Percentiles rank a stretch among this genome's conserved stretches.
These are phyloP conservation scores for Plenodomus tracheiphilus DNA, from an alignment of 2,329 filamentous ascomycete genomes.

Conservation along the genomic window DNA sequence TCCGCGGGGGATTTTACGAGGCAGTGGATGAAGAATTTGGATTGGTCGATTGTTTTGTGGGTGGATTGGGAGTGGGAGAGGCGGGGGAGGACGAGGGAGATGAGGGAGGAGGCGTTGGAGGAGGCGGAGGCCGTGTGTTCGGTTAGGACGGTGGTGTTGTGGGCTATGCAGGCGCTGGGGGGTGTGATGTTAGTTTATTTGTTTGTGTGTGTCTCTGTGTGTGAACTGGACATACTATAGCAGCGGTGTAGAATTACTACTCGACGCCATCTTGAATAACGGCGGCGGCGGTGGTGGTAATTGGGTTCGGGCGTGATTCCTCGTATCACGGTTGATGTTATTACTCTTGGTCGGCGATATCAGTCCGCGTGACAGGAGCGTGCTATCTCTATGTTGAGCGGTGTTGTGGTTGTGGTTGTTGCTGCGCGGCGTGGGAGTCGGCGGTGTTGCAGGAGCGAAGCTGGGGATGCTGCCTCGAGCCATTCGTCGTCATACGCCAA, in stretches of 20 bases:
- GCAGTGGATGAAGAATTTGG: slow-evolving; percentile 92
- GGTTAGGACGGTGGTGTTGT: slow-evolving; percentile 88
- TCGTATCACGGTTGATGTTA: neutral
- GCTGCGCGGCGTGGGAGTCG: slow-evolving; percentile 1
- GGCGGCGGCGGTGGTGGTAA: slow-evolving; percentile 1
- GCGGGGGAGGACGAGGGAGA: slow-evolving; percentile 92
- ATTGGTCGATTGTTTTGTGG: slow-evolving; percentile 93
- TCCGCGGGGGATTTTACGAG: slow-evolving; percentile 79
- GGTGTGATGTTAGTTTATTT: slow-evolving; percentile 18
- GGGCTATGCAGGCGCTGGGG: slow-evolving; percentile 84
- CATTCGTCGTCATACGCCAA: slow-evolving; percentile 29
- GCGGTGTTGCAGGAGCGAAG: slow-evolving; percentile 18
- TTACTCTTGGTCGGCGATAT: slow-evolving; percentile 9
- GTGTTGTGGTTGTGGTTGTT: slow-evolving; percentile 4
- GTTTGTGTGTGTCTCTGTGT: no score
- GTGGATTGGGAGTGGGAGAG: slow-evolving; percentile 79
- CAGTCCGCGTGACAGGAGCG: slow-evolving; percentile 7
- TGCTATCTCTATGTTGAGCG: slow-evolving; percentile 1
- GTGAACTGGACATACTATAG: slow-evolving; percentile 46
- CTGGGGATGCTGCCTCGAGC: slow-evolving; percentile 27
- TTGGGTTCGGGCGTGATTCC: slow-evolving; percentile 5
- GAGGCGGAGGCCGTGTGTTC: slow-evolving; percentile 89
- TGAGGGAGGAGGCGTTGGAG: slow-evolving; percentile 81
- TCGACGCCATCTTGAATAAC: slow-evolving; percentile 42
- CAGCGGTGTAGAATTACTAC: slow-evolving; percentile 43